phyloP scores from a whole-genome alignment of 306 rosid species.

The Inga laurina region DNA sequence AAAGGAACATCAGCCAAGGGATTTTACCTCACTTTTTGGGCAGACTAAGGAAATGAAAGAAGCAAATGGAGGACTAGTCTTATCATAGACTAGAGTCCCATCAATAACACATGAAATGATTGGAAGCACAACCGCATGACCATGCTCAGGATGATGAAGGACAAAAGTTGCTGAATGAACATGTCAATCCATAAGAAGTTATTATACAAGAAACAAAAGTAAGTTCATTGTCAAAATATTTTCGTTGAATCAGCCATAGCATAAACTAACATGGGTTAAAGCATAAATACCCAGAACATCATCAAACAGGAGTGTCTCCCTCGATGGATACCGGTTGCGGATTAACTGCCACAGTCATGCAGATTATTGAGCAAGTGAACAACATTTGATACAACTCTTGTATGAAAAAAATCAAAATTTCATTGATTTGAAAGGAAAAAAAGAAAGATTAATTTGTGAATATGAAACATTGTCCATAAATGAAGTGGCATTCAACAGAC shows the following conservation, averaged over 20 bases:
- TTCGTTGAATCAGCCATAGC: constrained; percentile 27
- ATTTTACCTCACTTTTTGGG: constrained; percentile 82
- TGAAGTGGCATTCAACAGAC: constrained; percentile 39
- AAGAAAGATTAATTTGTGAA: constrained; percentile 16
- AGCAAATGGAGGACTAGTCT: constrained; percentile 81
- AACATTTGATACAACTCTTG: constrained; percentile 19
- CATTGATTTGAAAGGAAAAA: not conserved
- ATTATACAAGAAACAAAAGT: constrained; percentile 32
- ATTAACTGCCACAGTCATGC: constrained; percentile 69
- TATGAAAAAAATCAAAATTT: not conserved
- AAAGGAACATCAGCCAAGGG: constrained; percentile 21
- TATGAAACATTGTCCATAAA: not conserved
- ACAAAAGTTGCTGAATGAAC: constrained; percentile 83
- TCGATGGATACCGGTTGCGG: constrained; percentile 79
- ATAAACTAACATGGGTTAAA: constrained; percentile 43
- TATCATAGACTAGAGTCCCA: constrained; percentile 77
- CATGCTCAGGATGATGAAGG: constrained; percentile 98
- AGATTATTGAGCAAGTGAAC: constrained; percentile 28
- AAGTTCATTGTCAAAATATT: constrained; percentile 10
- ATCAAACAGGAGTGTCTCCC: constrained; percentile 82
- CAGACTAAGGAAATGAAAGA: constrained; percentile 91
- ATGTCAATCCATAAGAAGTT: constrained; percentile 30
- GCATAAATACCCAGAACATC: constrained; percentile 87
- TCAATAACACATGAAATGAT: constrained; percentile 92
- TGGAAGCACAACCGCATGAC: constrained; percentile 95